phyloP scores from a whole-genome alignment of 805 yeast species.

The Zygosaccharomyces kombuchaensis region DNA sequence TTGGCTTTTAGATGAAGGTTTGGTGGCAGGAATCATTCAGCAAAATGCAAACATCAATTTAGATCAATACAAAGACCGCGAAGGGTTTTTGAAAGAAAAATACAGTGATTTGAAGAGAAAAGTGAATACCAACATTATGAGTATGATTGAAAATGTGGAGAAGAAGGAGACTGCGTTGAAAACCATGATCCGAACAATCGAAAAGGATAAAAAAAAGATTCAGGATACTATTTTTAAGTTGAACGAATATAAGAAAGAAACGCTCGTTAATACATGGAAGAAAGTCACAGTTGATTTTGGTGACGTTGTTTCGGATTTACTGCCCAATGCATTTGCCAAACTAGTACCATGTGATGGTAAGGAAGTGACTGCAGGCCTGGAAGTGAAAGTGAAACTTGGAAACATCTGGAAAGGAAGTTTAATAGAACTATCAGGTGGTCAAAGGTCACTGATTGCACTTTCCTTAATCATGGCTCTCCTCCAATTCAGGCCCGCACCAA shows the following conservation, averaged over 20 bases:
- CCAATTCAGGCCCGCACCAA: slow-evolving; percentile 96
- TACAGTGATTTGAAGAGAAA: slow-evolving; percentile 70
- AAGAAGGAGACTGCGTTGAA: slow-evolving; percentile 75
- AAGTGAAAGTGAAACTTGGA: slow-evolving; percentile 85
- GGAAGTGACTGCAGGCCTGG: slow-evolving; percentile 86
- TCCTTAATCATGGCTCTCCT: slow-evolving; percentile 87
- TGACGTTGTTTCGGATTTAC: slow-evolving; percentile 74
- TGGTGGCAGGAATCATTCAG: slow-evolving; percentile 51
- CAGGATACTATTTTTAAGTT: slow-evolving; percentile 80
- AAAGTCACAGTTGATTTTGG: slow-evolving; percentile 90
- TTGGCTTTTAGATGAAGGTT: slow-evolving; percentile 69
- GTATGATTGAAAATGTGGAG: slow-evolving; percentile 86
- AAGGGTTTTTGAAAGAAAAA: slow-evolving; percentile 51
- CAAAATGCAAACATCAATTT: slow-evolving; percentile 62
- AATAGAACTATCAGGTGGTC: slow-evolving; percentile 96
- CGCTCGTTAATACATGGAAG: slow-evolving; percentile 77
- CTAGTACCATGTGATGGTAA: slow-evolving; percentile 74
- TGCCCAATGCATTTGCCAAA: slow-evolving; percentile 88
- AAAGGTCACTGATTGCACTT: slow-evolving; percentile 87
- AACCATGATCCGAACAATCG: slow-evolving; percentile 79
- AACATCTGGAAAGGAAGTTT: slow-evolving; percentile 93
- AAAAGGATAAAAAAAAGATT: slow-evolving; percentile 82
- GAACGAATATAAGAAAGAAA: slow-evolving; percentile 79
- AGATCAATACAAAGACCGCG: slow-evolving; percentile 55
- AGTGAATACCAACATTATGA: slow-evolving; percentile 83